Conservation (phyloP, 805 yeast species). For the Schwanniomyces yamadae region DNA sequence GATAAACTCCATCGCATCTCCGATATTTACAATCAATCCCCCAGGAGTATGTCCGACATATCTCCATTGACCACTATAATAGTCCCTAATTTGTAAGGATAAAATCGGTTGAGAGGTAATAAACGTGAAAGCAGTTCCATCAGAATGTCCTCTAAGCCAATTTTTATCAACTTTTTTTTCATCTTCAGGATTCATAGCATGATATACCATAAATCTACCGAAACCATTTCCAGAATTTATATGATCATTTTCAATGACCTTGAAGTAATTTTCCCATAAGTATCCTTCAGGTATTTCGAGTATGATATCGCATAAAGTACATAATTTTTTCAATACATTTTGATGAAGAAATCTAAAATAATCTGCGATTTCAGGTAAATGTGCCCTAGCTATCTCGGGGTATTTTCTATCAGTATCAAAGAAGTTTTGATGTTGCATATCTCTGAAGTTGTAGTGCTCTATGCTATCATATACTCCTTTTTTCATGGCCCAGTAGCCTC, state of each 20-base stretch:
- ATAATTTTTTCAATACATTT: conserved; percentile 21
- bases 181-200: conserved; percentile 23
- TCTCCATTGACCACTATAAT: conserved; percentile 28
- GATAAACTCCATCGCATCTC: conserved; percentile 31
- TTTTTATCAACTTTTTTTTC: conserved; percentile 23
- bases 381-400: conserved; percentile 24
- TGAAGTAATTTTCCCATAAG: conserved; percentile 28
- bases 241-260: conserved; percentile 20
- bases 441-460: conserved; percentile 27
- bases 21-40: conserved; percentile 28
- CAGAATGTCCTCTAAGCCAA: conserved; percentile 33
- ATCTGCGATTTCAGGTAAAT: conserved; percentile 21
- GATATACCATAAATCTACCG: conserved; percentile 31
- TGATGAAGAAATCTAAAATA: conserved; percentile 23
- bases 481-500: conserved; percentile 30
- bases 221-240: conserved; percentile 27
- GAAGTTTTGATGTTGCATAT: conserved; percentile 22
- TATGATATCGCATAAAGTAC: conserved; percentile 24
- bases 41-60: conserved; percentile 30
- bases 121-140: conserved; percentile 29
- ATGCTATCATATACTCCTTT: conserved; percentile 28
- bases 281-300: conserved; percentile 29
- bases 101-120: conserved; percentile 32
- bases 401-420: conserved; percentile 20
- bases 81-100: conserved; percentile 30